Evolutionary conservation across 1,139 yeast genomes (phyloP).

Genomic region (Diutina mesorugosa): DNA sequence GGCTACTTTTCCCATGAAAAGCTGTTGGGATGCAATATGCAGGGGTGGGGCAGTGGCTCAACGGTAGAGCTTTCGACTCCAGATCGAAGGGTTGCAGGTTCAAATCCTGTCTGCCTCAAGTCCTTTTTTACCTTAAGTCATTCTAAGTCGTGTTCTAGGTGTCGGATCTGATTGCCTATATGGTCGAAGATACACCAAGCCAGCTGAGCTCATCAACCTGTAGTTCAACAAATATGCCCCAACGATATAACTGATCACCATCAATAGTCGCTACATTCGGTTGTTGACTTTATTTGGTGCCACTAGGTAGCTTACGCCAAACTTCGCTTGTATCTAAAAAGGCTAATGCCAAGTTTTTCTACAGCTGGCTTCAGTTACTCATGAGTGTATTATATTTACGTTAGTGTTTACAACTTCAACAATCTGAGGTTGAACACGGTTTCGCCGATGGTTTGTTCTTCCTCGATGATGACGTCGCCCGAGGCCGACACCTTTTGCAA

Average conservation of each 20-base stretch:
- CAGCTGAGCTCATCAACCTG: no score
- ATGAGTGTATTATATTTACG: neutral
- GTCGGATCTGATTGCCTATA: no score
- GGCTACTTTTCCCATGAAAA: no score
- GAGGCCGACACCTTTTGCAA: slow-evolving; percentile 26
- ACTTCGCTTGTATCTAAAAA: no score
- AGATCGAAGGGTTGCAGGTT: slow-evolving; percentile 18
- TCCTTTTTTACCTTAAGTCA: slow-evolving; percentile 3
- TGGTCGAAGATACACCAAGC: no score
- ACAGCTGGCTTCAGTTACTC: neutral
- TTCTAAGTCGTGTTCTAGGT: no score
- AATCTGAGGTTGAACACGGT: slow-evolving; percentile 72
- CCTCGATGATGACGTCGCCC: slow-evolving; percentile 57
- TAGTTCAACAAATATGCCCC: no score
- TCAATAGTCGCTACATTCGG: neutral
- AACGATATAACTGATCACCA: no score
- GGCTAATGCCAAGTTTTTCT: no score
- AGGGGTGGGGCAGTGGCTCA: slow-evolving; percentile 70
- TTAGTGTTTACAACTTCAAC: slow-evolving; percentile 34
- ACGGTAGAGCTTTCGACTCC: slow-evolving; percentile 91
- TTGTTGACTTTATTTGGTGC: neutral
- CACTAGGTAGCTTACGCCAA: neutral
- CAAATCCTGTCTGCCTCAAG: slow-evolving; percentile 11
- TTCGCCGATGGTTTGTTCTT: slow-evolving; percentile 82
- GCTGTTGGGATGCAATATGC: neutral